phyloP scores from a whole-genome alignment of 371 early-diverging fungal species.

The Saksenaea vasiformis region DNA sequence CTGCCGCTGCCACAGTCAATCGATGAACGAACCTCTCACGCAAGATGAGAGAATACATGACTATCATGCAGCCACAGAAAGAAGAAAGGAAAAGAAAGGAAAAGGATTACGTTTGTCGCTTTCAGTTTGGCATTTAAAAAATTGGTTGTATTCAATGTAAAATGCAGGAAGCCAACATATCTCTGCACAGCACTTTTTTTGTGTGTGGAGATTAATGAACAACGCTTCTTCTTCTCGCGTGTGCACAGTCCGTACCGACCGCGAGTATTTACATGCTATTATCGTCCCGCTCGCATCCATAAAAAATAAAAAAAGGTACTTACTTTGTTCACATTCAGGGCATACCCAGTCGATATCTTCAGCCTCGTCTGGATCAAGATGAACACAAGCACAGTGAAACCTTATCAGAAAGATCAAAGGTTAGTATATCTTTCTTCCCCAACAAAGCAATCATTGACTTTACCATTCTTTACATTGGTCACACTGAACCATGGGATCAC shows the following conservation, averaged over 20 bases:
- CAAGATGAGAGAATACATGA: background rate
- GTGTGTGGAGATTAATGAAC: slow-evolving; percentile 3
- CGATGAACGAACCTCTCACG: background rate
- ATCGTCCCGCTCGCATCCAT: background rate
- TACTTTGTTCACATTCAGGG: slow-evolving; percentile 37
- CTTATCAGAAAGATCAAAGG: slow-evolving; percentile 31
- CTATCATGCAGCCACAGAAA: slow-evolving; percentile 2
- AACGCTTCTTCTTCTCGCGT: slow-evolving; percentile 13
- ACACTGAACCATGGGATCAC: slow-evolving; percentile 81
- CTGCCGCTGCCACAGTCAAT: background rate
- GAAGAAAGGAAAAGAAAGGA: background rate
- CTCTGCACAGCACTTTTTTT: background rate
- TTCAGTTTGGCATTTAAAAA: background rate
- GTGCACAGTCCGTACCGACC: slow-evolving; percentile 10
- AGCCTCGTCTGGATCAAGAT: slow-evolving; percentile 62
- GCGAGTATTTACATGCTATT: slow-evolving; percentile 8
- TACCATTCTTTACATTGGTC: slow-evolving; percentile 79
- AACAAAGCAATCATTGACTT: slow-evolving; percentile 14
- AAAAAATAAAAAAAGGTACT: slow-evolving; percentile 18
- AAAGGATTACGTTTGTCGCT: slow-evolving; percentile 4
- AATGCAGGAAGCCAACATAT: slow-evolving; percentile 3
- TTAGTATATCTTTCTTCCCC: slow-evolving; percentile 4
- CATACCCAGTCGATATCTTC: slow-evolving; percentile 60
- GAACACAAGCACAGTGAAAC: slow-evolving; percentile 77
- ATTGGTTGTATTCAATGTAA: slow-evolving; percentile 2